Conservation (phyloP, 2,329 filamentous ascomycete species). For the Fonsecaea nubica region DNA sequence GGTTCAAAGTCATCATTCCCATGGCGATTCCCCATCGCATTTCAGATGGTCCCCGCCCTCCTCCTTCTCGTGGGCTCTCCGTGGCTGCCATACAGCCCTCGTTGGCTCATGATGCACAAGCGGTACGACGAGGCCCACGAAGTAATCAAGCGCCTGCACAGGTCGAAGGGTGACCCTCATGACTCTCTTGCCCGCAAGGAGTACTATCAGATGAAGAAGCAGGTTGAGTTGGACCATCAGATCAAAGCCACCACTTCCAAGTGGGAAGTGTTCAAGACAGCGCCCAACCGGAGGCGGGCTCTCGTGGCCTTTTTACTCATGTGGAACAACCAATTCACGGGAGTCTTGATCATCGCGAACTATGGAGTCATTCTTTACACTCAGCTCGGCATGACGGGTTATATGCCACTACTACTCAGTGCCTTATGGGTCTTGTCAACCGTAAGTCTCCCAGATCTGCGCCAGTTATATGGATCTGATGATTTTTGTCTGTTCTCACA, state of each 20-base stretch:
- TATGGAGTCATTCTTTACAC: conserved; percentile 52
- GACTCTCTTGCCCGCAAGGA: conserved; percentile 48
- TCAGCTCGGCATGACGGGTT: conserved; percentile 47
- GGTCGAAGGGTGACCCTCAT: conserved; percentile 49
- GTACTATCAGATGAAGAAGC: conserved; percentile 55
- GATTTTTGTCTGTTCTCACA: background rate
- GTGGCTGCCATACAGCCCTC: conserved; percentile 58
- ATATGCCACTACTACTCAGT: conserved; percentile 53
- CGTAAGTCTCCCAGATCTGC: background rate
- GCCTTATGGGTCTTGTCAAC: conserved; percentile 54
- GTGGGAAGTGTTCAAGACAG: conserved; percentile 53
- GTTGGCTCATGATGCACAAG: conserved; percentile 54
- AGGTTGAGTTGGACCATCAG: conserved; percentile 51
- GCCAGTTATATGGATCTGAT: background rate
- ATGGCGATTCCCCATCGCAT: conserved; percentile 47
- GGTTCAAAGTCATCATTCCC: conserved; percentile 43
- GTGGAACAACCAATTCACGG: conserved; percentile 49
- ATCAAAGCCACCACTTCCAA: conserved; percentile 43
- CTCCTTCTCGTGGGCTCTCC: conserved; percentile 49
- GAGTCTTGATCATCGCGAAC: conserved; percentile 46
- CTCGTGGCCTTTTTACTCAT: conserved; percentile 51
- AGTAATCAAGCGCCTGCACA: conserved; percentile 54
- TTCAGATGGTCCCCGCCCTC: conserved; percentile 51
- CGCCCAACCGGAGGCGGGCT: conserved; percentile 50
- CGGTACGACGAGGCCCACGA: conserved; percentile 51